Evolutionary conservation across 108 stramenopile genomes (phyloP).

Genomic region (Parmales sp.): DNA sequence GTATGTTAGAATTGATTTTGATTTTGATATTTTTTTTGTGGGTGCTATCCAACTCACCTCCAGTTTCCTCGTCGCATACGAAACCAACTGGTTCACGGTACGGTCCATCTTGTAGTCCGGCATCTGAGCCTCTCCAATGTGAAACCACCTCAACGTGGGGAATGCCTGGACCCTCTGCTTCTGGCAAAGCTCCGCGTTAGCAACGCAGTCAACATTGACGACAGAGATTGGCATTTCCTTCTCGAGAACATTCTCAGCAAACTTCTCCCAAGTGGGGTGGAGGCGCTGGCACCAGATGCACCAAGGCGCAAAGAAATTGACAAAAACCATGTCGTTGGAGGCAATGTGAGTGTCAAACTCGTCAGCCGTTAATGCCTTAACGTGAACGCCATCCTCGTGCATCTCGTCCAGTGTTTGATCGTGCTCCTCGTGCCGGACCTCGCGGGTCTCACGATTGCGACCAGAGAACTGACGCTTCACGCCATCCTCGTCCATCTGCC

Average conservation of each 20-base stretch:
- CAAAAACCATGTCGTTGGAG: slow-evolving; percentile 67
- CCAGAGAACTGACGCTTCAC: slow-evolving; percentile 63
- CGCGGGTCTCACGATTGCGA: slow-evolving; percentile 71
- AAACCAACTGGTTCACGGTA: slow-evolving; percentile 61
- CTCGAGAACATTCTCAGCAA: slow-evolving; percentile 25
- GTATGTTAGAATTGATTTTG: too few species aligned
- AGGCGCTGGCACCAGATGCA: slow-evolving; percentile 93
- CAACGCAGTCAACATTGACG: slow-evolving; percentile 86
- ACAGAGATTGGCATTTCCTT: slow-evolving; percentile 57
- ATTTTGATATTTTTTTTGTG: too few species aligned
- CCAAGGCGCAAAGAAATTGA: slow-evolving; percentile 90
- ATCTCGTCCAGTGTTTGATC: slow-evolving; percentile 74
- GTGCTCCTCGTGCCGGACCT: slow-evolving; percentile 54
- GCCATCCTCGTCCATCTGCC: slow-evolving; percentile 79
- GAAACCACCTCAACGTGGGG: slow-evolving; percentile 80
- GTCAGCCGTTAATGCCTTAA: slow-evolving; percentile 50
- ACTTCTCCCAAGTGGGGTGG: slow-evolving; percentile 85
- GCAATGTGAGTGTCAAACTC: slow-evolving; percentile 49
- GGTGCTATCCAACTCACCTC: too few species aligned
- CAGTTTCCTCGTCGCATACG: slow-evolving; percentile 50
- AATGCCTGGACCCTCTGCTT: slow-evolving; percentile 73
- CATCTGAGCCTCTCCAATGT: slow-evolving; percentile 40
- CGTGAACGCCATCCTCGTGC: slow-evolving; percentile 73
- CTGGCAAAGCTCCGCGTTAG: slow-evolving; percentile 55
- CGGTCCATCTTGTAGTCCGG: slow-evolving; percentile 82